These are phyloP conservation scores for Leptodermis oblonga DNA, from an alignment of 257 asterid genomes.

Conservation along the genomic window DNA sequence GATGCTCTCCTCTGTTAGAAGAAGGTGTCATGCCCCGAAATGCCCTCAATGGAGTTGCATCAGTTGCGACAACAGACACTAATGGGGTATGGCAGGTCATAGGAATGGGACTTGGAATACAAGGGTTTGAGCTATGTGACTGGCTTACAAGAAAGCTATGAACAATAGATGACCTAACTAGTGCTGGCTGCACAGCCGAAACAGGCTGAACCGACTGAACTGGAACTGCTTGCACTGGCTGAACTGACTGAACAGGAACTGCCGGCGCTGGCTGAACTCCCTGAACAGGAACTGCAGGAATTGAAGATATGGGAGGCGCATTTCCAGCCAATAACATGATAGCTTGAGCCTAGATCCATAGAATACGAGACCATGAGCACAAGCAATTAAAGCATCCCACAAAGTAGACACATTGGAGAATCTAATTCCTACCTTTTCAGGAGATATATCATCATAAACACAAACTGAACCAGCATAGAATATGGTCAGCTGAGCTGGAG, in stretches of 20 bases:
- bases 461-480: conserved; percentile 84
- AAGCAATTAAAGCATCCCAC: neutral
- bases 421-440: conserved; percentile 57
- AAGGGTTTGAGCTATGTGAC: conserved; percentile 30
- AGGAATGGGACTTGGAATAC: conserved; percentile 35
- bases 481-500: conserved; percentile 82
- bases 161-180: conserved; percentile 33
- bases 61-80: conserved; percentile 23
- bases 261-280: conserved; percentile 25
- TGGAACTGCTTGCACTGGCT: conserved; percentile 35
- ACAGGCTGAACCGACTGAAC: conserved; percentile 29
- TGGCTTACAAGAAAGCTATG: conserved; percentile 41
- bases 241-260: conserved; percentile 42
- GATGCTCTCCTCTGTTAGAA: conserved; percentile 37
- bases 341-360: conserved; percentile 71
- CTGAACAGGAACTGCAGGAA: no score
- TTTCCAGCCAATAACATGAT: conserved; percentile 92
- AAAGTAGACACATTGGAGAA: neutral
- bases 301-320: conserved; percentile 40
- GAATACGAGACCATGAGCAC: neutral
- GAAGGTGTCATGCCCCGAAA: conserved; percentile 27
- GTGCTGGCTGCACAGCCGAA: conserved; percentile 30
- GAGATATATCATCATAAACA: conserved; percentile 66
- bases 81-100: conserved; percentile 26
- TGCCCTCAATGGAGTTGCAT: conserved; percentile 28